phyloP scores from a whole-genome alignment of 2,329 filamentous ascomycete species.

The Gyromitra esculenta region DNA sequence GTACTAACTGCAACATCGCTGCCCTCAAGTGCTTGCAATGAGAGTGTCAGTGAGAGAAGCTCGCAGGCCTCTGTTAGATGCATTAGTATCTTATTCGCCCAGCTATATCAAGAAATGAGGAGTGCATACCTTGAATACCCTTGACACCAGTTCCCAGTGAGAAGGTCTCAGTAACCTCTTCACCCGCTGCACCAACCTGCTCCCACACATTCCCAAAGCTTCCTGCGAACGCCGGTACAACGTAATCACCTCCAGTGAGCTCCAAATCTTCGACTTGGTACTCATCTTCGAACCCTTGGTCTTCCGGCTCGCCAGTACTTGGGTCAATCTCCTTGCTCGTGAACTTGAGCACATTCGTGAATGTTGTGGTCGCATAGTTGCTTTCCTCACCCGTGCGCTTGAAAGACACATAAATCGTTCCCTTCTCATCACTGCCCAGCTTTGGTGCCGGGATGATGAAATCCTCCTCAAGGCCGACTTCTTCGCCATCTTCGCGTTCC shows the following conservation, averaged over 20 bases:
- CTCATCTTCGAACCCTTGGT: slow-evolving; percentile 93
- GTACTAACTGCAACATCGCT: slow-evolving; percentile 89
- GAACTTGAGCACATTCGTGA: slow-evolving; percentile 95
- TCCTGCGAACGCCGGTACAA: slow-evolving; percentile 90
- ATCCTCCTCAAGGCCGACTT: slow-evolving; percentile 73
- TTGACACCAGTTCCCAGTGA: slow-evolving; percentile 83
- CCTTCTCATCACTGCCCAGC: slow-evolving; percentile 83
- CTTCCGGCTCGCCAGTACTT: slow-evolving; percentile 89
- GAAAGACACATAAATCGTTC: slow-evolving; percentile 95
- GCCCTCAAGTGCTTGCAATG: slow-evolving; percentile 91
- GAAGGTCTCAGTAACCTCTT: slow-evolving; percentile 85
- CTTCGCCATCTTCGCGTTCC: slow-evolving; percentile 81
- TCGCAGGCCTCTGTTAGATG: slow-evolving; percentile 81
- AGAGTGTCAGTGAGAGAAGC: slow-evolving; percentile 84
- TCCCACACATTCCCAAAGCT: slow-evolving; percentile 98
- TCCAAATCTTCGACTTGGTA: slow-evolving; percentile 96
- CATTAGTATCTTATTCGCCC: slow-evolving; percentile 56
- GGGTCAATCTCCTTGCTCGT: slow-evolving; percentile 98
- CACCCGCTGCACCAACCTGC: slow-evolving; percentile 85
- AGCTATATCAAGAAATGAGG: not conserved
- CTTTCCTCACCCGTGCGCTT: slow-evolving; percentile 78
- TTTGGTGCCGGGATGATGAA: slow-evolving; percentile 91
- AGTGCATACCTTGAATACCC: slow-evolving; percentile 83
- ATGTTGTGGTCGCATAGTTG: slow-evolving; percentile 76
- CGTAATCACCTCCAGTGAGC: slow-evolving; percentile 88